Conservation (phyloP, 2,329 filamentous ascomycete species). For the Lomentospora prolificans region DNA sequence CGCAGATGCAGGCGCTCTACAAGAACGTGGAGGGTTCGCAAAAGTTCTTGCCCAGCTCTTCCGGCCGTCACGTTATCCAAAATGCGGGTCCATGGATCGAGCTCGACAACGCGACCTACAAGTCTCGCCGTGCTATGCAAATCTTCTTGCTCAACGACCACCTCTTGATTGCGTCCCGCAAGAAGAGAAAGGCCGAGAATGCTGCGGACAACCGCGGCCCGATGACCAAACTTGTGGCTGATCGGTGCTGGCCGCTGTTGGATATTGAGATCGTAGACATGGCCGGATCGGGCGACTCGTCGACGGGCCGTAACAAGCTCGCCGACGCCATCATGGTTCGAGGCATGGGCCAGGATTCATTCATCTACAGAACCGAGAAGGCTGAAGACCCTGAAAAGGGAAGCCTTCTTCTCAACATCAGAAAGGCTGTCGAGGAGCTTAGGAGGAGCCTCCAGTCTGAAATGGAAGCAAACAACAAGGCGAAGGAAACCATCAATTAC, state of each 20-base stretch:
- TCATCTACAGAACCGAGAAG: slow-evolving; percentile 88
- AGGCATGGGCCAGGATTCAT: slow-evolving; percentile 76
- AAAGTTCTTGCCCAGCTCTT: slow-evolving; percentile 84
- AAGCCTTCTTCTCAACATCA: slow-evolving; percentile 74
- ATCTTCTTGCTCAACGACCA: slow-evolving; percentile 93
- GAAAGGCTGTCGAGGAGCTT: slow-evolving; percentile 86
- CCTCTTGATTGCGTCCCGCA: slow-evolving; percentile 78
- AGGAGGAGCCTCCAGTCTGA: slow-evolving; percentile 78
- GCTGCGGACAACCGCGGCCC: slow-evolving; percentile 40
- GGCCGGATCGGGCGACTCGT: slow-evolving; percentile 53
- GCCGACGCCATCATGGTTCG: slow-evolving; percentile 85
- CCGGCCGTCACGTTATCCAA: slow-evolving; percentile 87
- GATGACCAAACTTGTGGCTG: slow-evolving; percentile 73
- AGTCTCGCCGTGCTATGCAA: slow-evolving; percentile 78
- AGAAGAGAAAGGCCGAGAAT: slow-evolving; percentile 79
- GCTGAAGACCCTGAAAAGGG: slow-evolving; percentile 69
- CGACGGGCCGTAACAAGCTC: slow-evolving; percentile 48
- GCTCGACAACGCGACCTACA: slow-evolving; percentile 95
- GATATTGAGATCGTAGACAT: slow-evolving; percentile 92
- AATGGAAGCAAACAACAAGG: slow-evolving; percentile 76
- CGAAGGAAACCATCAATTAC: slow-evolving; percentile 77
- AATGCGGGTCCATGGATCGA: slow-evolving; percentile 94
- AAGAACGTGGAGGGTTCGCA: slow-evolving; percentile 97
- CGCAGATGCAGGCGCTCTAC: slow-evolving; percentile 70
- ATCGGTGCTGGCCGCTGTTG: slow-evolving; percentile 86